Evolutionary conservation across 2,329 filamentous ascomycete genomes (phyloP).

Genomic region (Fusarium marasasianum): DNA sequence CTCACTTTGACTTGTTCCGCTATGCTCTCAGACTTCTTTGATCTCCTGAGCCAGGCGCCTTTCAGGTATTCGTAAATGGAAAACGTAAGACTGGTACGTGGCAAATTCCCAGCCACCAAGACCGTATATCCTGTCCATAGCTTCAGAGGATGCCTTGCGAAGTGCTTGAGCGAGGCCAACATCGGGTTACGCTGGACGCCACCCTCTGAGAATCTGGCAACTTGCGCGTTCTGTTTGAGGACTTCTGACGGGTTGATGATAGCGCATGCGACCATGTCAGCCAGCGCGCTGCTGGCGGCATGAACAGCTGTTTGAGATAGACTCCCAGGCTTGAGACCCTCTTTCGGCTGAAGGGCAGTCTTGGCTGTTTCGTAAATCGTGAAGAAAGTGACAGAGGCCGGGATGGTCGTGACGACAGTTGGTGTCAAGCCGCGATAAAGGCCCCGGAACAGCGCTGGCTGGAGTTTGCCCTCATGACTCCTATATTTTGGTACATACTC

Average conservation of each 20-base stretch:
- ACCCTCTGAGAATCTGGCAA: conserved; percentile 15
- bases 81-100: conserved; percentile 22
- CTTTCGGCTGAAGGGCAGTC: background rate
- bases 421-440: conserved; percentile 25
- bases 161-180: conserved; percentile 7
- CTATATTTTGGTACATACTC: conserved; percentile 15
- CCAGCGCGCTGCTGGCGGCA: conserved; percentile 14
- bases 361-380: conserved; percentile 23
- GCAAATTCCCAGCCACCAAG: conserved; percentile 21
- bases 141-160: conserved; percentile 13
- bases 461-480: conserved; percentile 8
- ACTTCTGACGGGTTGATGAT: conserved; percentile 33
- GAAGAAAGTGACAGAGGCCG: conserved; percentile 25
- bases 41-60: background rate
- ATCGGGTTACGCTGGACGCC: background rate
- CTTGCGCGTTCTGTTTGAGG: conserved; percentile 22
- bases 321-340: background rate
- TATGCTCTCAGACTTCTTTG: background rate
- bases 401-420: conserved; percentile 19
- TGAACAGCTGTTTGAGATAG: conserved; percentile 8
- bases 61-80: conserved; percentile 29
- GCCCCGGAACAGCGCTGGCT: background rate
- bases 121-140: conserved; percentile 29
- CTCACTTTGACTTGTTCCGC: conserved; percentile 17
- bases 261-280: conserved; percentile 26